phyloP scores from a whole-genome alignment of 2,329 filamentous ascomycete species.

The Trichoderma sp. region DNA sequence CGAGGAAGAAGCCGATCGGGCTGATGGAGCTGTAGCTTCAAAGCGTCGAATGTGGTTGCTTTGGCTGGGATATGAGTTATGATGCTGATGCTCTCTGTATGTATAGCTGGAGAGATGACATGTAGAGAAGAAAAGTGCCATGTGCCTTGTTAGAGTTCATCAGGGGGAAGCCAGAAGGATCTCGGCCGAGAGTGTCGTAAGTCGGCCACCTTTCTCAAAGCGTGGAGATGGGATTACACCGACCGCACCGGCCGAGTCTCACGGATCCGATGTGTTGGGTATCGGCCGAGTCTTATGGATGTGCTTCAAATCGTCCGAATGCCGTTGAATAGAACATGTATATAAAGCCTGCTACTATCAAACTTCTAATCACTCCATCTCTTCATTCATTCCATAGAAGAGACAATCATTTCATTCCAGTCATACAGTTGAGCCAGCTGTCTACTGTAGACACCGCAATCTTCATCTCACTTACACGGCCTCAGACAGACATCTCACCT shows the following conservation, averaged over 20 bases:
- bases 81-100: neutral
- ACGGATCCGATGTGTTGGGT: slow-evolving; percentile 31
- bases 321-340: neutral
- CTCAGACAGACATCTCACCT: neutral
- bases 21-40: too few relatives aligned
- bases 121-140: neutral
- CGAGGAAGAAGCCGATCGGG: too few relatives aligned
- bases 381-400: too few relatives aligned
- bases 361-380: too few relatives aligned
- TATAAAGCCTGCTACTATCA: neutral
- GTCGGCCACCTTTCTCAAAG: neutral
- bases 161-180: neutral
- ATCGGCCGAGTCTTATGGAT: slow-evolving; percentile 34
- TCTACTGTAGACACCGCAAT: too few relatives aligned
- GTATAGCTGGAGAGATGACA: neutral
- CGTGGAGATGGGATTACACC: neutral
- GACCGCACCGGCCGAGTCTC: slow-evolving; percentile 6
- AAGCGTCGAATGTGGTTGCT: too few relatives aligned
- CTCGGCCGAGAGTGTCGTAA: neutral
- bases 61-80: too few relatives aligned
- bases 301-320: neutral
- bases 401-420: too few relatives aligned
- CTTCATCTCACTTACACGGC: slow-evolving; percentile 1
- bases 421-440: too few relatives aligned
- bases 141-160: too few relatives aligned